phyloP scores from a whole-genome alignment of 2,329 filamentous ascomycete genomes.

The Didymella glomerata region DNA sequence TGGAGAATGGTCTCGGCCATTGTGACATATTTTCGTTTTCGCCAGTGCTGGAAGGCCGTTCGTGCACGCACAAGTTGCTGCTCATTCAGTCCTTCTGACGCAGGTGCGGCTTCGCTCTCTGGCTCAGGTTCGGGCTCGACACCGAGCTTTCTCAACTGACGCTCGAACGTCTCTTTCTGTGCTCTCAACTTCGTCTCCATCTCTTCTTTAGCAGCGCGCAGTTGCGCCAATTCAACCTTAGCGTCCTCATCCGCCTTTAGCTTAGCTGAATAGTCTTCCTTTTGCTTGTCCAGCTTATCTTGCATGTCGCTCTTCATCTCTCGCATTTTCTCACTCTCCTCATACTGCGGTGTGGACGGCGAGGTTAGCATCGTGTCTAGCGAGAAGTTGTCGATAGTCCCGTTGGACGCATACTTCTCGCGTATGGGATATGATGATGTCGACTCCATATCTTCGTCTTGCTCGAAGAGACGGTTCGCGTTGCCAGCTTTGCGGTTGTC shows the following conservation, averaged over 20 bases:
- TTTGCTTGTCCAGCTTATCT: conserved; percentile 80
- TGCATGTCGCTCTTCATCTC: conserved; percentile 85
- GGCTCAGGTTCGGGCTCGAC: conserved; percentile 64
- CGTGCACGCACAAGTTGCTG: conserved; percentile 76
- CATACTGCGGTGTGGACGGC: conserved; percentile 86
- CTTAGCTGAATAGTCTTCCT: conserved; percentile 81
- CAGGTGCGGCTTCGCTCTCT: conserved; percentile 49
- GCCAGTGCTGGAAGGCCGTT: conserved; percentile 76
- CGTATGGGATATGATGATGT: conserved; percentile 84
- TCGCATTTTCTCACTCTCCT: conserved; percentile 78
- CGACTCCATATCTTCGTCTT: conserved; percentile 88
- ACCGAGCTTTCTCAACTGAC: conserved; percentile 74
- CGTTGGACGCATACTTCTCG: conserved; percentile 95
- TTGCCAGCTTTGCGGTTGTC: conserved; percentile 79
- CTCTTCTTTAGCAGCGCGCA: conserved; percentile 80
- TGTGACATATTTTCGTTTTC: conserved; percentile 82
- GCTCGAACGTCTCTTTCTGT: conserved; percentile 85
- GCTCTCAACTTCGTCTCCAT: conserved; percentile 86
- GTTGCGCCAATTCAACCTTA: conserved; percentile 80
- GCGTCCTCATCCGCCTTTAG: conserved; percentile 77
- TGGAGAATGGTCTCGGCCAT: conserved; percentile 94
- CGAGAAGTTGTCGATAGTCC: conserved; percentile 94
- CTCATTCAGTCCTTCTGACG: conserved; percentile 59
- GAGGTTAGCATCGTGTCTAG: conserved; percentile 93
- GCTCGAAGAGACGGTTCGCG: conserved; percentile 61